phyloP scores from a whole-genome alignment of 75 land plant genomes.

The Selaginella moellendorffii region DNA sequence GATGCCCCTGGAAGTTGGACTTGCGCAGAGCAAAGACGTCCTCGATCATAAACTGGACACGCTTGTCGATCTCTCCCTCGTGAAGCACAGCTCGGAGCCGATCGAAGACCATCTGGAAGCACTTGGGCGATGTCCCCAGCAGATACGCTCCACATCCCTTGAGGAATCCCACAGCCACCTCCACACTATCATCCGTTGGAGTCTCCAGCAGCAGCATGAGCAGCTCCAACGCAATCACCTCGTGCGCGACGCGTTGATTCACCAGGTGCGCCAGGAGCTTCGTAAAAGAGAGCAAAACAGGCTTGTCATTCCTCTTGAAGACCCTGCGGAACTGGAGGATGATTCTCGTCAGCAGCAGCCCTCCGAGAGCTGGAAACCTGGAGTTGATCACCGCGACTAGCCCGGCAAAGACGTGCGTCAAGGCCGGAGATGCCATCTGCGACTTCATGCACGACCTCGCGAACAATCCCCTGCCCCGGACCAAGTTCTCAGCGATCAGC shows the following conservation, averaged over 20 bases:
- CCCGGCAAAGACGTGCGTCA: too few relatives aligned
- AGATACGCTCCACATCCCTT: too few relatives aligned
- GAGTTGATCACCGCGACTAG: conserved; percentile 76
- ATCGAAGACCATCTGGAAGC: too few relatives aligned
- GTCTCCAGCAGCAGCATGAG: conserved; percentile 48
- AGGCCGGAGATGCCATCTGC: too few relatives aligned
- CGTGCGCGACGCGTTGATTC: too few relatives aligned
- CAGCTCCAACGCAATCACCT: conserved; percentile 67
- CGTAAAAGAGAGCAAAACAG: conserved; percentile 54
- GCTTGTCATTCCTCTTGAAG: conserved; percentile 79
- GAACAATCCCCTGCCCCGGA: too few relatives aligned
- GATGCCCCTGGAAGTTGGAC: conserved; percentile 71
- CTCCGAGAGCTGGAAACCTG: conserved; percentile 80
- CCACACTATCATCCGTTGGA: conserved; percentile 87
- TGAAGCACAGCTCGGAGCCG: conserved; percentile 80
- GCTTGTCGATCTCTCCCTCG: conserved; percentile 90
- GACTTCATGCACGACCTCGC: too few relatives aligned
- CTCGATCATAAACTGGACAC: conserved; percentile 86
- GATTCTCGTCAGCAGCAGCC: conserved; percentile 58
- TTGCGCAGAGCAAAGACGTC: conserved; percentile 80
- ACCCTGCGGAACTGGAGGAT: conserved; percentile 66
- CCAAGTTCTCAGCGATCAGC: conserved; percentile 60
- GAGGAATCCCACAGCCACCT: conserved; percentile 61
- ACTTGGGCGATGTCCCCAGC: too few relatives aligned
- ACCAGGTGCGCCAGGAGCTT: conserved; percentile 84